Percentiles rank a stretch among this genome's conserved stretches.
These are phyloP conservation scores for Thermoascus crustaceus DNA, from an alignment of 2,329 filamentous ascomycete species.

Conservation along the genomic window DNA sequence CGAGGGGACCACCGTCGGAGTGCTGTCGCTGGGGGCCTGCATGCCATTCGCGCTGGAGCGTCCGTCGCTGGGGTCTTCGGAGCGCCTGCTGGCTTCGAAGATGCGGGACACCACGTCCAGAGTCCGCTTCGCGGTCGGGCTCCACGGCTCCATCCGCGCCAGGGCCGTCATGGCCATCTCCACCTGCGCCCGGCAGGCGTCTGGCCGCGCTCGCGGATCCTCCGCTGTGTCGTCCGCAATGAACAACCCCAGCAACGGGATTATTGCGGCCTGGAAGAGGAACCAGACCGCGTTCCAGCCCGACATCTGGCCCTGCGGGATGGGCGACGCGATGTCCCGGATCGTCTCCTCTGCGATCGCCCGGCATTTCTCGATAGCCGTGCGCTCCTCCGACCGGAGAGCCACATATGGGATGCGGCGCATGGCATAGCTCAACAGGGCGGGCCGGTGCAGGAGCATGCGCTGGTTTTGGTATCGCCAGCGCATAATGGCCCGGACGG, in stretches of 20 bases:
- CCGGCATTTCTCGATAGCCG: constrained; percentile 60
- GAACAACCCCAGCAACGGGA: constrained; percentile 67
- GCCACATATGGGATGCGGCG: constrained; percentile 43
- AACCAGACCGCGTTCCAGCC: constrained; percentile 80
- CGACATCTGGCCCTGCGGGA: constrained; percentile 64
- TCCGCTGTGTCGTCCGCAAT: constrained; percentile 37
- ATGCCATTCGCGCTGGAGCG: constrained; percentile 2
- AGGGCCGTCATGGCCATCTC: constrained; percentile 36
- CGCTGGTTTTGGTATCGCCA: constrained; percentile 75
- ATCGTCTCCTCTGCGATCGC: constrained; percentile 63
- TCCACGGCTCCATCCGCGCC: constrained; percentile 55
- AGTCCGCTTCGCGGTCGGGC: constrained; percentile 53
- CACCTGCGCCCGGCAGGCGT: constrained; percentile 40
- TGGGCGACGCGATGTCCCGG: constrained; percentile 62
- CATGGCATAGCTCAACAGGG: constrained; percentile 58
- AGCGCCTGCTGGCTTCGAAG: constrained; percentile 48
- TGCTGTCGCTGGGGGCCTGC: constrained; percentile 7
- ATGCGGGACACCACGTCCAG: constrained; percentile 57
- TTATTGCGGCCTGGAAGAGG: constrained; percentile 71
- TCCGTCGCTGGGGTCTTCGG: constrained; percentile 11
- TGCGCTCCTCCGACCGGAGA: constrained; percentile 53
- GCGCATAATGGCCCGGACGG: constrained; percentile 66
- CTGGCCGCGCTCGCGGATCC: constrained; percentile 52
- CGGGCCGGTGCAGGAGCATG: constrained; percentile 66
- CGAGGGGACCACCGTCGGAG: constrained; percentile 9